phyloP scores from a whole-genome alignment of 75 land plant genomes.

The Selaginella moellendorffii region DNA sequence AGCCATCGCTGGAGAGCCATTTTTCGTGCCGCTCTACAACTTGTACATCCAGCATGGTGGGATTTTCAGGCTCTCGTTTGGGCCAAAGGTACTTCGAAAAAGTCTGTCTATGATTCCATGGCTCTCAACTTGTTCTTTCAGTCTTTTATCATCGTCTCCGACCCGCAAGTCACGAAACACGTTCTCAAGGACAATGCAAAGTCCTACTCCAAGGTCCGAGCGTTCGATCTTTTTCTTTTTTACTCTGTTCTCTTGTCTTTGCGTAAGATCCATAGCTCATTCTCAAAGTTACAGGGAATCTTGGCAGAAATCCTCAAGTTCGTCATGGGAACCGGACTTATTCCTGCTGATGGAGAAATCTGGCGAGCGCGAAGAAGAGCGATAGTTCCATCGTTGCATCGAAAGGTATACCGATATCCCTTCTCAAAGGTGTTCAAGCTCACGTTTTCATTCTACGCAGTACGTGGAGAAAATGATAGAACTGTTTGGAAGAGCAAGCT shows the following conservation, averaged over 20 bases:
- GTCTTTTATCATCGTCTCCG: constrained; percentile 91
- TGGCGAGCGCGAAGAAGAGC: constrained; percentile 85
- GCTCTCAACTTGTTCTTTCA: constrained; percentile 9
- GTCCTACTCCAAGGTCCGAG: constrained; percentile 61
- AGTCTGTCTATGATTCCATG: background rate
- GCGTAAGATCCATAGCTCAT: background rate
- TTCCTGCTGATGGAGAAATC: constrained; percentile 92
- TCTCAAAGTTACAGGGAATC: constrained; percentile 47
- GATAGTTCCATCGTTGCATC: constrained; percentile 82
- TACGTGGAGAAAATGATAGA: constrained; percentile 70
- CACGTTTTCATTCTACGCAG: constrained; percentile 26
- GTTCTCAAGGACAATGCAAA: constrained; percentile 71
- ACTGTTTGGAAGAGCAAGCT: constrained; percentile 70
- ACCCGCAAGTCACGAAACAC: constrained; percentile 76
- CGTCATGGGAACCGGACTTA: constrained; percentile 96
- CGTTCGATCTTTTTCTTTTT: constrained; percentile 17
- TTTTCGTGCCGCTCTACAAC: background rate
- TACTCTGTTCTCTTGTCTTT: background rate
- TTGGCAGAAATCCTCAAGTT: constrained; percentile 87
- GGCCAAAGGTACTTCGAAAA: background rate
- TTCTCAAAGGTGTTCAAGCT: background rate
- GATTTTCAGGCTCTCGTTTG: background rate
- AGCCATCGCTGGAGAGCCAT: constrained; percentile 26
- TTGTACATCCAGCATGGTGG: constrained; percentile 36
- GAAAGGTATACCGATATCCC: constrained; percentile 32